A percentile compares a stretch with the other conserved stretches of the same genome.
Evolutionary conservation across 495 filamentous ascomycete genomes (phyloP).

Genomic region (Pseudoneurospora amorphoporcata): DNA sequence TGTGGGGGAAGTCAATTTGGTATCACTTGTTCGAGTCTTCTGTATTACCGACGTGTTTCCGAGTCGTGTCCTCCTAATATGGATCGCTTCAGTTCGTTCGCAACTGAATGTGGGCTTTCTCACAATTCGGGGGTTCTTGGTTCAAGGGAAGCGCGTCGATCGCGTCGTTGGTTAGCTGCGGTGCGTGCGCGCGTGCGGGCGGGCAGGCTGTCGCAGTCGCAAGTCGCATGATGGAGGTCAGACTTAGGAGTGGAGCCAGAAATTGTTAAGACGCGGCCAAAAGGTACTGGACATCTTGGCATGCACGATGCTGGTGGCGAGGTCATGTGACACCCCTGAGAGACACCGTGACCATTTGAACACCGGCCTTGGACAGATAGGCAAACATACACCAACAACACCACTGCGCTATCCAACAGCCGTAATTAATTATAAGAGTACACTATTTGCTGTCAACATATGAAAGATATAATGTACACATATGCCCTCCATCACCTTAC

Average conservation of each 20-base stretch:
- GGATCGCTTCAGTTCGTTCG: not conserved
- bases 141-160: not conserved
- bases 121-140: not conserved
- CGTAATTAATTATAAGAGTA: too few species aligned
- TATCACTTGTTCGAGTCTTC: not conserved
- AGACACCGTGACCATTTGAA: not conserved
- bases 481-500: not conserved
- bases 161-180: not conserved
- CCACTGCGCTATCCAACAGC: too few species aligned
- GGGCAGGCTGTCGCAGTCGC: not conserved
- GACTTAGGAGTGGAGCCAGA: not conserved
- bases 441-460: too few species aligned
- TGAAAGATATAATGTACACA: too few species aligned
- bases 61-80: not conserved
- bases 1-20: not conserved
- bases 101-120: not conserved
- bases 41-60: not conserved
- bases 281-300: not conserved
- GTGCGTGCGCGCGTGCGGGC: not conserved
- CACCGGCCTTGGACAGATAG: too few species aligned
- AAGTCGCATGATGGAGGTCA: not conserved
- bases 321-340: not conserved
- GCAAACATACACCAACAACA: too few species aligned
- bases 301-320: not conserved
- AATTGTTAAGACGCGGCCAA: not conserved